Conservation (phyloP, 306 rosid genomes). For the Quercus gilva region DNA sequence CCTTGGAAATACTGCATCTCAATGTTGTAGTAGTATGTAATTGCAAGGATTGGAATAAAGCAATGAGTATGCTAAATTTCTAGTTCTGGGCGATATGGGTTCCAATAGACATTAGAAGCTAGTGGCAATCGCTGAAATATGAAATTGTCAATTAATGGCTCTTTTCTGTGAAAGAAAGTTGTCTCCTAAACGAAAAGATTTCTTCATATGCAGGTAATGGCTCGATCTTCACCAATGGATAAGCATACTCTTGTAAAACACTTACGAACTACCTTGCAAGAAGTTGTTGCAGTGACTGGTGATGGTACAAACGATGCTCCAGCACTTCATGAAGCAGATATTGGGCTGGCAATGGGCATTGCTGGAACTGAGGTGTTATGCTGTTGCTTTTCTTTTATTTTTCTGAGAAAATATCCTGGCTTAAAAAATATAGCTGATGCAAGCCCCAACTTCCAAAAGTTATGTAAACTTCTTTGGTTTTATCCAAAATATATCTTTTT, state of each 20-base stretch:
- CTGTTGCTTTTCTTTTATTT: background rate
- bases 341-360: slow-evolving; percentile 99
- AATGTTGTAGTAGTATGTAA: background rate
- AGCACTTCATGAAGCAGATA: slow-evolving; percentile 99
- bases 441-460: background rate
- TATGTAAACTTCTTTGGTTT: background rate
- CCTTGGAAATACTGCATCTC: slow-evolving; percentile 6
- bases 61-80: background rate
- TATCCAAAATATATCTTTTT: slow-evolving; percentile 11
- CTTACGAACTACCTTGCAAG: slow-evolving; percentile 82
- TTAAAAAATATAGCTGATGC: slow-evolving; percentile 10
- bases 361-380: slow-evolving; percentile 90
- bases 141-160: slow-evolving; percentile 3
- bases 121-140: slow-evolving; percentile 13
- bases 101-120: slow-evolving; percentile 4
- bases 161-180: slow-evolving; percentile 12
- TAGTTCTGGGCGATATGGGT: background rate
- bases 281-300: slow-evolving; percentile 96
- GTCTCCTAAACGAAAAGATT: slow-evolving; percentile 15
- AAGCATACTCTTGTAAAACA: slow-evolving; percentile 86
- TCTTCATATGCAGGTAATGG: slow-evolving; percentile 72
- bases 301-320: slow-evolving; percentile 99
- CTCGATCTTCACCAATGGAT: slow-evolving; percentile 96
- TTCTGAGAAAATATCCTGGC: background rate
- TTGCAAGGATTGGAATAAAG: background rate